phyloP scores from a whole-genome alignment of 257 asterid genomes.

The Cordia subcordata region DNA sequence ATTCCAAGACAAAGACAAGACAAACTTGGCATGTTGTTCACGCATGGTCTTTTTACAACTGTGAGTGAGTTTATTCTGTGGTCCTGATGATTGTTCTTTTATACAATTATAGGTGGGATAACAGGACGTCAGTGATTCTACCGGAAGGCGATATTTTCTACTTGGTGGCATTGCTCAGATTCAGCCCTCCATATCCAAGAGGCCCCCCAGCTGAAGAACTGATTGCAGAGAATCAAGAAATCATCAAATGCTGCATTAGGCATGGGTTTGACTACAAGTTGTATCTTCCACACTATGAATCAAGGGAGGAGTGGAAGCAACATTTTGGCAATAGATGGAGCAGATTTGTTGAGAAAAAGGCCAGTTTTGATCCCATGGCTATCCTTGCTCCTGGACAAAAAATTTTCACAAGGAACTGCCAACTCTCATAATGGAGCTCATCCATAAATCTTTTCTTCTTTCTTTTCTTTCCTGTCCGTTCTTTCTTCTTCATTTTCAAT shows the following conservation, averaged over 20 bases:
- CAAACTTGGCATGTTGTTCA: background rate
- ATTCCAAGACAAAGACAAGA: background rate
- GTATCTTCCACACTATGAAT: slow-evolving; percentile 76
- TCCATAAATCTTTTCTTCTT: too few relatives aligned
- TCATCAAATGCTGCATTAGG: slow-evolving; percentile 44
- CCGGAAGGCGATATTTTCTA: slow-evolving; percentile 59
- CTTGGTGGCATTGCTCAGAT: slow-evolving; percentile 72
- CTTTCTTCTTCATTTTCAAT: background rate
- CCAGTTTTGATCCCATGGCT: slow-evolving; percentile 75
- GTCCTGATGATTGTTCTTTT: background rate
- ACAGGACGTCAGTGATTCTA: slow-evolving; percentile 55
- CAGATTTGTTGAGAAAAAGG: slow-evolving; percentile 64
- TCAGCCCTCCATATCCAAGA: slow-evolving; percentile 45
- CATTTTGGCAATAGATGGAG: slow-evolving; percentile 86
- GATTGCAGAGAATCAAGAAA: slow-evolving; percentile 67
- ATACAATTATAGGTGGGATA: slow-evolving; percentile 69
- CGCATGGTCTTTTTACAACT: too few relatives aligned
- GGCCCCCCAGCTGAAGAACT: slow-evolving; percentile 53
- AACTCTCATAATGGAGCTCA: slow-evolving; percentile 25
- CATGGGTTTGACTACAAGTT: slow-evolving; percentile 60
- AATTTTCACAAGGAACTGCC: slow-evolving; percentile 64
- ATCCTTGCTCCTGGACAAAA: slow-evolving; percentile 94
- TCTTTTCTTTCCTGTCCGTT: background rate
- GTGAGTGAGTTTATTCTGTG: background rate
- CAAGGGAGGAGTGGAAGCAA: slow-evolving; percentile 60